Percentiles rank a stretch among this genome's conserved stretches.
Evolutionary conservation across 768 basidiomycete species (phyloP).

Genomic region (Ramaria rubella): DNA sequence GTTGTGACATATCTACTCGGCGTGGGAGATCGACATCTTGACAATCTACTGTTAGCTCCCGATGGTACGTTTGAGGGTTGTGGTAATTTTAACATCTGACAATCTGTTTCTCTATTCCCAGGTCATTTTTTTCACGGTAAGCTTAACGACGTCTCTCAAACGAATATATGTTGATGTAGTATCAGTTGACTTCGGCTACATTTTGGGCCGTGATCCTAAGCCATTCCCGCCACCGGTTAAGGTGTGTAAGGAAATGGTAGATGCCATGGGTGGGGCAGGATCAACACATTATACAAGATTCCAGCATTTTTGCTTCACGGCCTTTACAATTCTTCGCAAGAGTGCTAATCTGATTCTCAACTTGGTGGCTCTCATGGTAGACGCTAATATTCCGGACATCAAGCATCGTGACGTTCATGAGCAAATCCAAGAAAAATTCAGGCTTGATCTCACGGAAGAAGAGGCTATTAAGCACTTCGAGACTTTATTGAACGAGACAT

Average conservation of each 20-base stretch:
- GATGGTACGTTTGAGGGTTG: conserved; percentile 52
- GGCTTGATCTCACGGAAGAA: conserved; percentile 89
- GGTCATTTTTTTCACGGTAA: conserved; percentile 95
- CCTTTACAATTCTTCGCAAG: conserved; percentile 92
- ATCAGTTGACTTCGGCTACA: conserved; percentile 96
- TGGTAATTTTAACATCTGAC: background rate
- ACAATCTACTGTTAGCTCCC: conserved; percentile 87
- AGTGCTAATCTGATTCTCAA: conserved; percentile 96
- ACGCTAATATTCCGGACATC: conserved; percentile 97
- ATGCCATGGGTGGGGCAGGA: conserved; percentile 96
- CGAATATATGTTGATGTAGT: background rate
- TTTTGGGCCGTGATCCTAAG: conserved; percentile 94
- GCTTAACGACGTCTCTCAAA: conserved; percentile 10
- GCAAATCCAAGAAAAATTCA: conserved; percentile 95
- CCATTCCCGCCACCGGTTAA: conserved; percentile 97
- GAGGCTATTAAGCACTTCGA: conserved; percentile 98
- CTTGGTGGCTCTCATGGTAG: conserved; percentile 93
- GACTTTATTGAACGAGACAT: conserved; percentile 86
- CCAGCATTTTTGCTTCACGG: conserved; percentile 96
- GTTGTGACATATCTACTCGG: conserved; percentile 95
- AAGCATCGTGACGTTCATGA: conserved; percentile 82
- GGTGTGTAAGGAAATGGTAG: conserved; percentile 99
- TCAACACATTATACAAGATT: conserved; percentile 95
- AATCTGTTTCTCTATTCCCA: conserved; percentile 19
- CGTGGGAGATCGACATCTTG: conserved; percentile 94